Evolutionary conservation across 2,329 filamentous ascomycete species (phyloP).

Genomic region (Colletotrichum sublineola): DNA sequence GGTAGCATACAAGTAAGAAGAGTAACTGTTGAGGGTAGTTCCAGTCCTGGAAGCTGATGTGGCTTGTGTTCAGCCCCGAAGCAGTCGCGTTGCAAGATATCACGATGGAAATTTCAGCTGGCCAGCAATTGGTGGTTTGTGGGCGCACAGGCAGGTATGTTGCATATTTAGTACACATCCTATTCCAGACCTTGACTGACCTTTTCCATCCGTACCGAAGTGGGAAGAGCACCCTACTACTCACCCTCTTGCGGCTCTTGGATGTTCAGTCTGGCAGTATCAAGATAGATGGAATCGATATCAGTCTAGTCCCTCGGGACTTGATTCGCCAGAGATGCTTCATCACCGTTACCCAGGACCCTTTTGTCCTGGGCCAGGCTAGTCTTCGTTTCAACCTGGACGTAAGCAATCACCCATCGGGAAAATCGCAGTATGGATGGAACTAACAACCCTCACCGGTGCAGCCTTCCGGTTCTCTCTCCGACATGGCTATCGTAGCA

Average conservation of each 20-base stretch:
- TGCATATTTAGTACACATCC: background rate
- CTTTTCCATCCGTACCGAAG: background rate
- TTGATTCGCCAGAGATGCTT: conserved; percentile 28
- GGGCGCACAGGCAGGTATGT: conserved; percentile 34
- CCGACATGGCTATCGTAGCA: background rate
- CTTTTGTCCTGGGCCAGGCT: conserved; percentile 5
- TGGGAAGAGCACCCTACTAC: conserved; percentile 27
- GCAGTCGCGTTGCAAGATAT: conserved; percentile 5
- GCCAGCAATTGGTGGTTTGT: conserved; percentile 26
- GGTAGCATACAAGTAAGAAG: conserved; percentile 48
- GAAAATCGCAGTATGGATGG: background rate
- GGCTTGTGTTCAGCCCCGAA: background rate
- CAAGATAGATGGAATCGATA: conserved; percentile 20
- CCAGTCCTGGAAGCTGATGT: background rate
- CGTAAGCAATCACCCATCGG: background rate
- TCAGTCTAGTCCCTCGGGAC: conserved; percentile 10
- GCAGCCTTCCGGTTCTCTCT: background rate
- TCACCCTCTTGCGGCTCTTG: conserved; percentile 20
- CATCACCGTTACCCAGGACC: conserved; percentile 22
- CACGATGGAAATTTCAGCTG: background rate
- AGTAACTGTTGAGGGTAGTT: background rate
- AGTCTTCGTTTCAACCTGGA: conserved; percentile 35
- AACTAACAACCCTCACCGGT: background rate
- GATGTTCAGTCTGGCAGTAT: conserved; percentile 5
- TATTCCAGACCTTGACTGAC: background rate